phyloP scores from a whole-genome alignment of 2,329 filamentous ascomycete genomes.

The Alternaria novae-zelandiae region DNA sequence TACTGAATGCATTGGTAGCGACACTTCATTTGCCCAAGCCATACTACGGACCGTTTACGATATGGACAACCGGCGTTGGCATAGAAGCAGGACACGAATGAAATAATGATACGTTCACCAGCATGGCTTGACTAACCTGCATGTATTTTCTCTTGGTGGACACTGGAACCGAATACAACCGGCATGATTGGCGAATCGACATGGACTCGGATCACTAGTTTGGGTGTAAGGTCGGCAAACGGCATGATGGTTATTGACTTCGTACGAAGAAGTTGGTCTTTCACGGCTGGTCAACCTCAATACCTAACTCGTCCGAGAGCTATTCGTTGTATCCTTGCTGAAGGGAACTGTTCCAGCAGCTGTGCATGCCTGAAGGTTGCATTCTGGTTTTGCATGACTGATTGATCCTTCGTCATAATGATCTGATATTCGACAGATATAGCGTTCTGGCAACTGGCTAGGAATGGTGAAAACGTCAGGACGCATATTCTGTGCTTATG shows the following conservation, averaged over 20 bases:
- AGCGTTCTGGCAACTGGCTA: background rate
- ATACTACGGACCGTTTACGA: background rate
- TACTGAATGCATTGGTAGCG: background rate
- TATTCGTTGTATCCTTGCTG: background rate
- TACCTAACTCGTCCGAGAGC: background rate
- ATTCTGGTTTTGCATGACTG: background rate
- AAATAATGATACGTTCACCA: background rate
- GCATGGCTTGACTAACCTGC: background rate
- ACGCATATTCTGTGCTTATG: background rate
- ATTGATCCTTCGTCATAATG: background rate
- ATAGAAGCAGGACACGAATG: background rate
- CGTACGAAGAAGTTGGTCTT: background rate
- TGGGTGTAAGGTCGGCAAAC: background rate
- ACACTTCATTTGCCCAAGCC: background rate
- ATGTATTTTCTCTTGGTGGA: background rate
- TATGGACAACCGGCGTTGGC: background rate
- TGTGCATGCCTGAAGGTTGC: background rate
- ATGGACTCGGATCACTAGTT: no score
- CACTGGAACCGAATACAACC: background rate
- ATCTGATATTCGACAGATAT: background rate
- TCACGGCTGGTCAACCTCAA: background rate
- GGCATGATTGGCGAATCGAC: background rate
- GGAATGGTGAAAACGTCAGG: background rate
- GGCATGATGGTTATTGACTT: background rate
- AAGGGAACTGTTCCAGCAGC: background rate